Base-by-base conservation (phyloP, 2,329 filamentous ascomycete genomes). In the Aspergillus flavus region DNA sequence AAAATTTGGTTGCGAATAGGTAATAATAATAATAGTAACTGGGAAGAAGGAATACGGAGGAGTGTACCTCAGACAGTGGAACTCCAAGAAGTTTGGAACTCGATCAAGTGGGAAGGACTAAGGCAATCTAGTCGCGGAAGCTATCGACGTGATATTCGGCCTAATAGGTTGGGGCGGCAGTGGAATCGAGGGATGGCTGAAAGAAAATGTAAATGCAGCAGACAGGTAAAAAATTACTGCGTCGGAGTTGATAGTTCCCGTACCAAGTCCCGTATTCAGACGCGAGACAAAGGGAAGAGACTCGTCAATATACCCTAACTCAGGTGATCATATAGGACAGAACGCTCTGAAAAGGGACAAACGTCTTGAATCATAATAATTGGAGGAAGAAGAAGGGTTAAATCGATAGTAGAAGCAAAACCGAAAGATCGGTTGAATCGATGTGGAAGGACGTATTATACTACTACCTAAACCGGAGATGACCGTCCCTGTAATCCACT, bases 61-160 rank as follows among this genome's bases (percentile, higher is more conserved):
- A 26, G 46, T 58, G 57, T 50, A 52, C 26, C 57, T 50, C 46
- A 50, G 30, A 34, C 56, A 23, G 56, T 48, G 57, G 57, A 58
- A 58, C 57, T 48, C 26, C 19, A 32, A 52, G 41, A 61, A 56
- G 48, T 34, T 46, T 61, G 30, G 53, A 54, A 61, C 50, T 57
- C 43, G 58, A 64, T 61, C 58, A 56, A 64, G 58, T 61, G 64
- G 57, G 59, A 59, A 53, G 36, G 45, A 50, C 57, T 53, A 54
- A 54, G 30, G 52, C 34, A 63, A 41, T 57, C 57, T 66, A 66
- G 57, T 59, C 58, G 64, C 64, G 64, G 64, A 62, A 66, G 57
- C 64, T 66, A 66, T 64, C 46, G 56, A 58, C 11, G 43, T 57
- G 53, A 54, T 64, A 46, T 55, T 28, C 50, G 41, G 56, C 32